Percentiles rank a stretch among this genome's conserved stretches.
These are phyloP conservation scores for Scolecobasidium constrictum DNA, from an alignment of 2,329 filamentous ascomycete genomes.

Conservation along the genomic window DNA sequence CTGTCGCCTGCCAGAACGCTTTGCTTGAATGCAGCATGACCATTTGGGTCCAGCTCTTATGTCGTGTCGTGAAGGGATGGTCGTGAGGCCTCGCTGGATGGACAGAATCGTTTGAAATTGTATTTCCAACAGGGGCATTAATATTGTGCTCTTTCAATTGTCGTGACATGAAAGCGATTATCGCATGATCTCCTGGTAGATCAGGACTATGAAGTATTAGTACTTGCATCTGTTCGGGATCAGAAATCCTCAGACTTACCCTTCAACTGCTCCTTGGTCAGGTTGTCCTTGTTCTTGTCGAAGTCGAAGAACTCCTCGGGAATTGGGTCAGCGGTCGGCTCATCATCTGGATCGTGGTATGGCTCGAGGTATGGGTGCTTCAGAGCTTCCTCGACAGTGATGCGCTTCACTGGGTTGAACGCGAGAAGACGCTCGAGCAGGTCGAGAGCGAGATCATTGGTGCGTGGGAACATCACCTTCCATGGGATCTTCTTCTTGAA, in stretches of 20 bases:
- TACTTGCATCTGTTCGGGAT: neutral
- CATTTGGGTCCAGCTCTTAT: too few species aligned
- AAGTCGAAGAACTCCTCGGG: slow-evolving; percentile 99
- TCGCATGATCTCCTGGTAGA: slow-evolving; percentile 93
- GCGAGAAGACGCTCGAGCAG: slow-evolving; percentile 90
- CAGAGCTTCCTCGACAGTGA: slow-evolving; percentile 92
- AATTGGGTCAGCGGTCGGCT: slow-evolving; percentile 91
- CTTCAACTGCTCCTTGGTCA: slow-evolving; percentile 98
- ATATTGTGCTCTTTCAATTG: too few species aligned
- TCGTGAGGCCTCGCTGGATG: too few species aligned
- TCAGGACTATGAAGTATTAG: slow-evolving; percentile 48
- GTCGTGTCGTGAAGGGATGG: too few species aligned
- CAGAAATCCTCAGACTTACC: slow-evolving; percentile 36
- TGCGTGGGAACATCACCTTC: slow-evolving; percentile 95
- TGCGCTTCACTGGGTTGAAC: slow-evolving; percentile 98
- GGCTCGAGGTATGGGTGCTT: slow-evolving; percentile 98
- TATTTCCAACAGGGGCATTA: too few species aligned
- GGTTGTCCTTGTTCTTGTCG: slow-evolving; percentile 97
- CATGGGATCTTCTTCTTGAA: slow-evolving; percentile 99
- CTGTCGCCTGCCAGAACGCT: too few species aligned
- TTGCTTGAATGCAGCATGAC: too few species aligned
- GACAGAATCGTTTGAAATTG: too few species aligned
- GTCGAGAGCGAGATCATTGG: slow-evolving; percentile 91
- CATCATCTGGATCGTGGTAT: slow-evolving; percentile 97
- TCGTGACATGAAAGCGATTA: too few species aligned